phyloP scores from a whole-genome alignment of 1,284 basidiomycete species.

The Boletus sp. region DNA sequence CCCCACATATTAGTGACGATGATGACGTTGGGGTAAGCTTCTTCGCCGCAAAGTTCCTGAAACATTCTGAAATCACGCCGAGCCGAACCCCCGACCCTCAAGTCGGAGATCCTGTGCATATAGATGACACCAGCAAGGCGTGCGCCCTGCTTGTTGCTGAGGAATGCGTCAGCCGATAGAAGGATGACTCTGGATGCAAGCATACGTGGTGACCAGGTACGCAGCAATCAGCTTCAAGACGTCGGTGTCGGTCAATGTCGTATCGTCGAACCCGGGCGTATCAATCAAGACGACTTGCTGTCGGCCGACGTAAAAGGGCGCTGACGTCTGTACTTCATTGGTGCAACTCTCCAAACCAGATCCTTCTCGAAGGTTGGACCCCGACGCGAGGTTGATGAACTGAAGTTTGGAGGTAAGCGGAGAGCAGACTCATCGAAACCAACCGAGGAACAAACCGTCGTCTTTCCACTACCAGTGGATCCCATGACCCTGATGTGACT shows the following conservation, averaged over 20 bases:
- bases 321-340: conserved; percentile 32
- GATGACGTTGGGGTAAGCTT: conserved; percentile 44
- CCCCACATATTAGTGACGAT: conserved; percentile 53
- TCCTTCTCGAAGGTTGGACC: conserved; percentile 32
- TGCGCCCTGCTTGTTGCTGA: conserved; percentile 40
- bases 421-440: background rate
- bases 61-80: conserved; percentile 50
- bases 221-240: conserved; percentile 36
- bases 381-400: conserved; percentile 38
- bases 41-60: conserved; percentile 48
- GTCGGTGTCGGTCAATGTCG: conserved; percentile 34
- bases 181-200: background rate
- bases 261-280: conserved; percentile 40
- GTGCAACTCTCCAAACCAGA: conserved; percentile 36
- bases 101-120: conserved; percentile 51
- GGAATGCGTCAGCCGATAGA: conserved; percentile 6
- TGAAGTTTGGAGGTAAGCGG: conserved; percentile 16
- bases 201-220: conserved; percentile 34
- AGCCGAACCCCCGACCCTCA: conserved; percentile 47
- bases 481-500: conserved; percentile 32
- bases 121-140: conserved; percentile 45
- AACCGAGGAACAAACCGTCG: conserved; percentile 26
- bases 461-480: conserved; percentile 35
- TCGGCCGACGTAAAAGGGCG: conserved; percentile 28
- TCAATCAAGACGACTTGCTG: conserved; percentile 35